These are phyloP conservation scores for Porogramme epimiltina DNA, from an alignment of 1,284 basidiomycete genomes.

Conservation along the genomic window DNA sequence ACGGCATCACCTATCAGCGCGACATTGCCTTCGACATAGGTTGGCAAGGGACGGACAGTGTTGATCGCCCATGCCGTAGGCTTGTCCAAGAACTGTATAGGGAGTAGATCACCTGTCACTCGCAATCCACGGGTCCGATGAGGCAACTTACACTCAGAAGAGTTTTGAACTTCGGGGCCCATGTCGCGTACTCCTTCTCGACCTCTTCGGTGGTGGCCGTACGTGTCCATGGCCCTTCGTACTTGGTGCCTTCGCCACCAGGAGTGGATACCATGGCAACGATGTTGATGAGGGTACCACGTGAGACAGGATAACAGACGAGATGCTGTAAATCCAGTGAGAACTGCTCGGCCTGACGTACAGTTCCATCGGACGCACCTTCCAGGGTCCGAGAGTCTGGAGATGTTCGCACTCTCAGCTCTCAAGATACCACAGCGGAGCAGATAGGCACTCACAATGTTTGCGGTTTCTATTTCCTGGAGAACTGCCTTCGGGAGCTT, in stretches of 20 bases:
- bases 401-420: conserved; percentile 24
- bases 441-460: background rate
- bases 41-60: conserved; percentile 25
- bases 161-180: conserved; percentile 17
- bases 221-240: conserved; percentile 31
- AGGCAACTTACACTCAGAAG: background rate
- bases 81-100: conserved; percentile 28
- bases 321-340: background rate
- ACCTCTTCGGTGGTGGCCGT: conserved; percentile 15
- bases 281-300: conserved; percentile 22
- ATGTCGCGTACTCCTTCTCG: conserved; percentile 16
- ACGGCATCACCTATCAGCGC: conserved; percentile 41
- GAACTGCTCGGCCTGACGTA: background rate
- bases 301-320: conserved; percentile 9
- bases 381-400: conserved; percentile 1
- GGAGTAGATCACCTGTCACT: conserved; percentile 6
- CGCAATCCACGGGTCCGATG: background rate
- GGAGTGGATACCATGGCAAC: conserved; percentile 24
- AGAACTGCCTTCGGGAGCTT: background rate
- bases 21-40: conserved; percentile 29
- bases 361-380: background rate
- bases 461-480: background rate
- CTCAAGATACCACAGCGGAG: too few relatives aligned
- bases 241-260: conserved; percentile 25
- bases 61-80: conserved; percentile 38